These are phyloP conservation scores for Hypoxylon sp. DNA, from an alignment of 2,329 filamentous ascomycete species.

Conservation along the genomic window DNA sequence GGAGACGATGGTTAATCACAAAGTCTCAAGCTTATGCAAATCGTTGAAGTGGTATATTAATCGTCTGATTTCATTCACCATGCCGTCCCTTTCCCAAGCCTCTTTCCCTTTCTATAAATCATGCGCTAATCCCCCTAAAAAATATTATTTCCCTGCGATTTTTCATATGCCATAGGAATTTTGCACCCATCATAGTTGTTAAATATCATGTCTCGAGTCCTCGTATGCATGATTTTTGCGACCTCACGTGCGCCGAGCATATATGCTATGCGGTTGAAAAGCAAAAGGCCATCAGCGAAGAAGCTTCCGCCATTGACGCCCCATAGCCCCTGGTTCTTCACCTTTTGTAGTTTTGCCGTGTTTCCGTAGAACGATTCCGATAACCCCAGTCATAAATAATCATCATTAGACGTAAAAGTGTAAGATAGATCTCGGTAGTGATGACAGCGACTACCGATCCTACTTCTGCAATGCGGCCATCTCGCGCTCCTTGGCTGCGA, in stretches of 20 bases:
- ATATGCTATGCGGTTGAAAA: constrained; percentile 30
- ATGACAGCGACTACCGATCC: background rate
- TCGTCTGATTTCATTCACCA: background rate
- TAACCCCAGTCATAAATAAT: constrained; percentile 23
- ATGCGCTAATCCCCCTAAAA: constrained; percentile 1
- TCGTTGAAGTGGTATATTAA: background rate
- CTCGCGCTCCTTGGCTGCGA: constrained; percentile 78
- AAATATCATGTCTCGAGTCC: constrained; percentile 5
- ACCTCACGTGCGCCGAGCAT: constrained; percentile 28
- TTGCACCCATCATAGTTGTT: no score
- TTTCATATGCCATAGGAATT: constrained; percentile 6
- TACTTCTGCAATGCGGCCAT: constrained; percentile 62
- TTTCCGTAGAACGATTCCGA: constrained; percentile 19
- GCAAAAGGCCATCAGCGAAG: constrained; percentile 9
- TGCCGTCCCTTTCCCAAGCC: constrained; percentile 10
- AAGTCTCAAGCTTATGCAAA: background rate
- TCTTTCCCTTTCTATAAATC: constrained; percentile 5
- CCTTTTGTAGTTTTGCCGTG: constrained; percentile 15
- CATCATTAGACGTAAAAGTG: constrained; percentile 19
- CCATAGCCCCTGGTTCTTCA: constrained; percentile 3
- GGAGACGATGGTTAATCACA: no score
- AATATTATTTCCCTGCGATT: constrained; percentile 1
- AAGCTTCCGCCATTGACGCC: constrained; percentile 18
- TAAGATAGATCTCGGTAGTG: constrained; percentile 1
- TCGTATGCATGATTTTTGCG: constrained; percentile 11